Evolutionary conservation across 2,329 filamentous ascomycete genomes (phyloP).

Genomic region (Pestalotiopsis fici): DNA sequence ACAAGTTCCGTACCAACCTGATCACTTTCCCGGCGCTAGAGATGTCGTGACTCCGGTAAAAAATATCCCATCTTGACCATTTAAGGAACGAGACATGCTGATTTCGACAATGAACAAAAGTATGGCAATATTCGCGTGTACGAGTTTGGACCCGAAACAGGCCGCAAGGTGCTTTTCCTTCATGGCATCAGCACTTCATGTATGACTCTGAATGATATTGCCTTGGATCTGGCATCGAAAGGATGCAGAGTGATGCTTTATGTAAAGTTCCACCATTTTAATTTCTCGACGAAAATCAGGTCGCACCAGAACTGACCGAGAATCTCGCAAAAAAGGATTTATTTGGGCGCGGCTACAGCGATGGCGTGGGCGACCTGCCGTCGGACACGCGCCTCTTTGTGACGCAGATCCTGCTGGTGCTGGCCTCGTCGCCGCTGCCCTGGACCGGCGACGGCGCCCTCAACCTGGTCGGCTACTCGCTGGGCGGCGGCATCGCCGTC

Average conservation of each 20-base stretch:
- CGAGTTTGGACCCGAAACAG: constrained; percentile 76
- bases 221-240: constrained; percentile 64
- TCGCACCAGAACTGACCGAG: too few relatives aligned
- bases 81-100: neutral
- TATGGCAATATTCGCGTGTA: constrained; percentile 79
- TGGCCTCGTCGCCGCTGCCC: constrained; percentile 68
- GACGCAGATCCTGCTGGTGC: constrained; percentile 69
- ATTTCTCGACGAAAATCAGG: constrained; percentile 28
- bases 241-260: constrained; percentile 84
- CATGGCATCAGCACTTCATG: constrained; percentile 86
- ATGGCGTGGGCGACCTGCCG: constrained; percentile 64
- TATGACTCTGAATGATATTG: constrained; percentile 69
- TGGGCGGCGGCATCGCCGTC: constrained; percentile 77
- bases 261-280: constrained; percentile 6
- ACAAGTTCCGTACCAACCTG: constrained; percentile 59
- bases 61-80: neutral
- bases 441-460: constrained; percentile 65
- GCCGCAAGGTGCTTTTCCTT: constrained; percentile 74
- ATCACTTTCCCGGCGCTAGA: constrained; percentile 70
- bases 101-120: constrained; percentile 22
- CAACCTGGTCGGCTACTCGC: constrained; percentile 75
- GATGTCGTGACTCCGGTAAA: constrained; percentile 68
- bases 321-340: constrained; percentile 49
- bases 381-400: constrained; percentile 76
- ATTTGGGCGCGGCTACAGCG: constrained; percentile 69